phyloP scores from a whole-genome alignment of 306 rosid genomes.

The Myrica gale region DNA sequence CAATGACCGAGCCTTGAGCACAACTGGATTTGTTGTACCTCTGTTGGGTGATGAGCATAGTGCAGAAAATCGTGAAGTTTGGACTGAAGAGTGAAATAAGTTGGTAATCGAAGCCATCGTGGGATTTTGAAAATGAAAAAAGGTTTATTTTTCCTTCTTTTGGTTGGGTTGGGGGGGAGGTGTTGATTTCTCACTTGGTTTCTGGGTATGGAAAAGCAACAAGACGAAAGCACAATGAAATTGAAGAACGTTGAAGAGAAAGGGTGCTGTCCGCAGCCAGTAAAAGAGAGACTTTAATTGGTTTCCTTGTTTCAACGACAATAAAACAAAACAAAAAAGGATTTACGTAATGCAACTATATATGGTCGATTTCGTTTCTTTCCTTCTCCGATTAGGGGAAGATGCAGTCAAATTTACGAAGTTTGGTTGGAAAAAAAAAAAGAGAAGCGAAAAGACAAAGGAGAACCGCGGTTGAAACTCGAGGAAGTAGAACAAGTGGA shows the following conservation, averaged over 20 bases:
- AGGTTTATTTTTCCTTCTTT: no score
- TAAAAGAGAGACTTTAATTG: conserved; percentile 21
- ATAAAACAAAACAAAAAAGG: neutral
- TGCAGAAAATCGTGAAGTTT: conserved; percentile 33
- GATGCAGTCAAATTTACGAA: neutral
- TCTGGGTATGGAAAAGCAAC: no score
- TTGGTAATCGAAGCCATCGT: conserved; percentile 46
- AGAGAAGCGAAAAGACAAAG: neutral
- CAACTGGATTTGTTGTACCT: conserved; percentile 26
- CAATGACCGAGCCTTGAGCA: conserved; percentile 31
- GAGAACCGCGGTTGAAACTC: neutral
- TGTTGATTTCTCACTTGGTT: no score
- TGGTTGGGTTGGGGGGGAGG: no score
- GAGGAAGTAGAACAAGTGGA: neutral
- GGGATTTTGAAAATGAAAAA: no score
- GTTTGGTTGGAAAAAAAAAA: neutral
- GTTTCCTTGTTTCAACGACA: neutral
- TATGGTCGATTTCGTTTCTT: neutral
- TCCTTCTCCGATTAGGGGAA: neutral
- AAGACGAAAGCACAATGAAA: neutral
- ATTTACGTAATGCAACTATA: neutral
- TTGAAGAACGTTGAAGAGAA: conserved; percentile 33
- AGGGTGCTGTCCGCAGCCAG: conserved; percentile 26
- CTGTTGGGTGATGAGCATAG: conserved; percentile 29
- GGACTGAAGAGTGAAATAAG: conserved; percentile 43